These are phyloP conservation scores for Harringtonia aguacate DNA, from an alignment of 2,329 filamentous ascomycete species.

Conservation along the genomic window DNA sequence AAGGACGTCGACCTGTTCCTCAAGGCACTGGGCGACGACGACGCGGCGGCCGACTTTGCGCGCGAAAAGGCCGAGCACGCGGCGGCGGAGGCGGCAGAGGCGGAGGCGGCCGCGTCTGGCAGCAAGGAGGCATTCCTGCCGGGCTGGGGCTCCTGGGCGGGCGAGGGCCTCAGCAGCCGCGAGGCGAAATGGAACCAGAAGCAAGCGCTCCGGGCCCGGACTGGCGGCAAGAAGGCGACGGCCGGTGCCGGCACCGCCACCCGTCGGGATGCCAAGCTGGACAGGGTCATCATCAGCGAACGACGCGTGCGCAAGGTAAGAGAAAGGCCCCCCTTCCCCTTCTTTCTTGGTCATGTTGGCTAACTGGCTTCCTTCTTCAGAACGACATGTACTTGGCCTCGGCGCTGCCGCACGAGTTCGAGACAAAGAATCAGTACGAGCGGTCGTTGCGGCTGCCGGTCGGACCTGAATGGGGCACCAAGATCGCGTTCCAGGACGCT, in stretches of 20 bases:
- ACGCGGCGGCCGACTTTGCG: conserved; percentile 71
- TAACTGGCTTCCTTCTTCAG: conserved; percentile 29
- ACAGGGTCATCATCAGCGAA: conserved; percentile 85
- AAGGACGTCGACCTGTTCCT: conserved; percentile 50
- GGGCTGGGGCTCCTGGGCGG: conserved; percentile 90
- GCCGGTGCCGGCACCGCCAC: conserved; percentile 58
- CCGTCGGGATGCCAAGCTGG: conserved; percentile 71
- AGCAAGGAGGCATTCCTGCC: conserved; percentile 75
- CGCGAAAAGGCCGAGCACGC: conserved; percentile 65
- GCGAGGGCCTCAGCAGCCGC: conserved; percentile 65
- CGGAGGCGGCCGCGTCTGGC: conserved; percentile 58
- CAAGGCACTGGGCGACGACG: conserved; percentile 69
- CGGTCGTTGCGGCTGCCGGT: conserved; percentile 75
- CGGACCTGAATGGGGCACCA: conserved; percentile 93
- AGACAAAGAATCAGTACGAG: conserved; percentile 83
- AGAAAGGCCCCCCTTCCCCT: conserved; percentile 5
- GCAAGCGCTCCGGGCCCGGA: conserved; percentile 18
- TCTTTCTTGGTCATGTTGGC: conserved; percentile 6
- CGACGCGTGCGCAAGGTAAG: conserved; percentile 75
- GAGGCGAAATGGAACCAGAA: conserved; percentile 50
- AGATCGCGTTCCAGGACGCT: conserved; percentile 80
- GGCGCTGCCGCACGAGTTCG: conserved; percentile 79
- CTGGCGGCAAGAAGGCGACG: conserved; percentile 39
- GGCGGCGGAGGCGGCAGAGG: conserved; percentile 71
- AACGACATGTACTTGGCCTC: conserved; percentile 81